These are phyloP conservation scores for Leccinum incarnatum DNA, from an alignment of 768 basidiomycete genomes.

Conservation along the genomic window DNA sequence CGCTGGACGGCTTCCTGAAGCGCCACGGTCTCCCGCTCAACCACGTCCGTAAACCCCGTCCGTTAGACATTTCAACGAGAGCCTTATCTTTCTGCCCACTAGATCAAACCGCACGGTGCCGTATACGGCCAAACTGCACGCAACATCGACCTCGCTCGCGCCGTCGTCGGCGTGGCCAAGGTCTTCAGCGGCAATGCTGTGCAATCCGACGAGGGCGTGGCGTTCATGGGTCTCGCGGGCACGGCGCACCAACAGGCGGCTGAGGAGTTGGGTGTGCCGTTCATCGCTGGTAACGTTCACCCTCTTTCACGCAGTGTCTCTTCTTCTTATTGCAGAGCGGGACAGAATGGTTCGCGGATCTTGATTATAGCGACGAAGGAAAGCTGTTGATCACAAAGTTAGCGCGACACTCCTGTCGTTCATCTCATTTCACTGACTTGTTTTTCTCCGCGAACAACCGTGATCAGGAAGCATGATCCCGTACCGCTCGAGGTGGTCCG, in stretches of 20 bases:
- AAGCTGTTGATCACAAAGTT: slow-evolving; percentile 61
- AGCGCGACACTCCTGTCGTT: too few species aligned
- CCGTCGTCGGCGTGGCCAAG: slow-evolving; percentile 51
- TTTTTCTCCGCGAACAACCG: neutral
- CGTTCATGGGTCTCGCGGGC: slow-evolving; percentile 63
- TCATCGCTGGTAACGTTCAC: slow-evolving; percentile 51
- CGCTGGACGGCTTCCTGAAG: slow-evolving; percentile 57
- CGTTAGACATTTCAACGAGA: neutral
- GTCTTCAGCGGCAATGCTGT: slow-evolving; percentile 39
- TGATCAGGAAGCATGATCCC: slow-evolving; percentile 48
- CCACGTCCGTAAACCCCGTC: slow-evolving; percentile 41
- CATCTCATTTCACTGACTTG: neutral
- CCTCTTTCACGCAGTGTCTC: neutral
- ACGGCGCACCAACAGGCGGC: slow-evolving; percentile 60
- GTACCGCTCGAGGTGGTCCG: slow-evolving; percentile 42
- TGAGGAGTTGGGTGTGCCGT: slow-evolving; percentile 50
- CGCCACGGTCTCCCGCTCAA: slow-evolving; percentile 49
- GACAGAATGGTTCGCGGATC: slow-evolving; percentile 65
- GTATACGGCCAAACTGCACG: slow-evolving; percentile 60
- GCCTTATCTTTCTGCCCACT: neutral
- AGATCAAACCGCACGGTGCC: slow-evolving; percentile 64
- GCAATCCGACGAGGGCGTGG: slow-evolving; percentile 31
- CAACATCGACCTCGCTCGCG: slow-evolving; percentile 52
- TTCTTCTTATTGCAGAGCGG: neutral
- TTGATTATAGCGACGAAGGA: slow-evolving; percentile 57